Evolutionary conservation across 345 rosid genomes (phyloP).

Genomic region (Orychophragmus violaceus): DNA sequence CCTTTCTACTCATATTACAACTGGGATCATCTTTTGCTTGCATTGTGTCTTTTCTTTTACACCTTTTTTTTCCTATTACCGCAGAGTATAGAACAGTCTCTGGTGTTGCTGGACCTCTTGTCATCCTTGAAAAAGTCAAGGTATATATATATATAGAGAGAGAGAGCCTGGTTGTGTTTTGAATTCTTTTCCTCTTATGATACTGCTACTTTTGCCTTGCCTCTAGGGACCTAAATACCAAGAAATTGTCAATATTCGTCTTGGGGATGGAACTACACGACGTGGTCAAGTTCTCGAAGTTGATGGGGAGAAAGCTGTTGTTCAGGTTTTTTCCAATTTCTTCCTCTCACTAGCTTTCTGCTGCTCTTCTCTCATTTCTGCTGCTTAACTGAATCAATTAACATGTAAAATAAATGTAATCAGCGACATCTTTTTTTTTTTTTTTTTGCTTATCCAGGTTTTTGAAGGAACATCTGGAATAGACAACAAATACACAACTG

Average conservation of each 20-base stretch:
- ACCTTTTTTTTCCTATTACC: no score
- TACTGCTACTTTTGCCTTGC: not conserved
- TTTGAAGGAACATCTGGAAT: constrained; percentile 86
- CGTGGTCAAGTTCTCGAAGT: constrained; percentile 98
- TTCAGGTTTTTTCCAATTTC: constrained; percentile 48
- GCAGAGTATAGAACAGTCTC: constrained; percentile 86
- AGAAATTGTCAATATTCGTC: constrained; percentile 90
- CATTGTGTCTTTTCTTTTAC: no score
- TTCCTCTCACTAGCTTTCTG: no score
- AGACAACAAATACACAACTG: constrained; percentile 75
- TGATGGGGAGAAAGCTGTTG: constrained; percentile 96
- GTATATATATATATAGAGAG: constrained; percentile 16
- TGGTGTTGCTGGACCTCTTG: constrained; percentile 65
- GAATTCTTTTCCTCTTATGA: not conserved
- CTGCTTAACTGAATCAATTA: no score
- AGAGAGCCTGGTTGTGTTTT: not conserved
- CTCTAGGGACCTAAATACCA: constrained; percentile 90
- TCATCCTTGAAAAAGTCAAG: constrained; percentile 93
- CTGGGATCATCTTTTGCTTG: no score
- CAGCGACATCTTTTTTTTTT: no score
- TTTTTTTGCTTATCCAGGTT: constrained; percentile 42
- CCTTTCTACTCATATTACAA: no score
- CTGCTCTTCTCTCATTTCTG: not conserved
- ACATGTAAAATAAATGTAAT: no score
- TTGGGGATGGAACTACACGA: constrained; percentile 80